These are phyloP conservation scores for Onygenales sp. DNA, from an alignment of 2,329 filamentous ascomycete species.

Conservation along the genomic window DNA sequence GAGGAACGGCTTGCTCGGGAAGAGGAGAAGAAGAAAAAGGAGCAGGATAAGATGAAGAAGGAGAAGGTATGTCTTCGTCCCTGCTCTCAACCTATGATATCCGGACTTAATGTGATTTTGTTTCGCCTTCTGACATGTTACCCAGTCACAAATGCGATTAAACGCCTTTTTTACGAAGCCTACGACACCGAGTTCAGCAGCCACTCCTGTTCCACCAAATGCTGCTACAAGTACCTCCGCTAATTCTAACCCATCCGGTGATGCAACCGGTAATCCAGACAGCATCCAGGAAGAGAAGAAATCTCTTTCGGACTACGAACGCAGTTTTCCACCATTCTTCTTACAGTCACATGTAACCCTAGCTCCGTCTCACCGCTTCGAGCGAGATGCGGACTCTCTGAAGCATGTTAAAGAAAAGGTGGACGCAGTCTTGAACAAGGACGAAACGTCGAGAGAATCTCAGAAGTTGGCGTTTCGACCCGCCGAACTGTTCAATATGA, in stretches of 20 bases:
- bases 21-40: constrained; percentile 21
- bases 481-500: constrained; percentile 28
- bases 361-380: constrained; percentile 47
- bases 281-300: constrained; percentile 16
- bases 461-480: constrained; percentile 19
- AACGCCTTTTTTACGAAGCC: constrained; percentile 42
- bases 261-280: constrained; percentile 3
- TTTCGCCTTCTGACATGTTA: constrained; percentile 15
- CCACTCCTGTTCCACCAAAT: constrained; percentile 6
- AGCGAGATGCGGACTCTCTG: constrained; percentile 50
- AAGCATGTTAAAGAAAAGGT: constrained; percentile 44
- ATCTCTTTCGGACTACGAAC: constrained; percentile 50
- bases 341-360: constrained; percentile 64
- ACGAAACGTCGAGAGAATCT: constrained; percentile 5
- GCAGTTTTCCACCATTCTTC: constrained; percentile 72
- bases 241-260: constrained; percentile 8
- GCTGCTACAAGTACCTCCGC: constrained; percentile 7
- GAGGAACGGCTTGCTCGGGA: constrained; percentile 22
- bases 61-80: constrained; percentile 28
- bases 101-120: constrained; percentile 16
- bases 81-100: neutral
- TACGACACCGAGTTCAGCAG: constrained; percentile 16
- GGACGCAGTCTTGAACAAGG: constrained; percentile 29
- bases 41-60: constrained; percentile 33
- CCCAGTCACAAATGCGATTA: constrained; percentile 41